Percentiles rank a stretch among this genome's conserved stretches.
Evolutionary conservation across 23 red algal genomes (phyloP).

Genomic region (Gracilaria domingensis): DNA sequence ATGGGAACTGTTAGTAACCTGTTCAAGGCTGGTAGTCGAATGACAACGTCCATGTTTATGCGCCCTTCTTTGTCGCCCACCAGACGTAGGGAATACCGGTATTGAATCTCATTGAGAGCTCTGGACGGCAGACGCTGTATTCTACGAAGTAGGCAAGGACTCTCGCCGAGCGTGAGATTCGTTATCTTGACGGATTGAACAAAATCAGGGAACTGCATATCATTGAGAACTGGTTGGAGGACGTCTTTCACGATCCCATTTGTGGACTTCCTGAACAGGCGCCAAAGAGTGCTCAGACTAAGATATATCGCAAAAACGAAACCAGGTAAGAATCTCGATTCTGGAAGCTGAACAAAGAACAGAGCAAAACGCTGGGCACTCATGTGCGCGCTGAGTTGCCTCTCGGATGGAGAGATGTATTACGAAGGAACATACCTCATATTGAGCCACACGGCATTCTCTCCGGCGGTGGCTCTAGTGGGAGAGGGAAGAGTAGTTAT

Average conservation of each 20-base stretch:
- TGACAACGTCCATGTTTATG: slow-evolving; percentile 45
- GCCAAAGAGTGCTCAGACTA: slow-evolving; percentile 65
- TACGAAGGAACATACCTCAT: slow-evolving; percentile 51
- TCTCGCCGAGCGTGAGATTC: slow-evolving; percentile 48
- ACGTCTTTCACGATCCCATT: slow-evolving; percentile 30
- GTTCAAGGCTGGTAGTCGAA: slow-evolving; percentile 2
- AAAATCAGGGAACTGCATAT: slow-evolving; percentile 45
- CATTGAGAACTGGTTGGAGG: slow-evolving; percentile 68
- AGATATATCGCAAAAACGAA: background rate
- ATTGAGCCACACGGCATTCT: slow-evolving; percentile 57
- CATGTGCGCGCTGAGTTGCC: background rate
- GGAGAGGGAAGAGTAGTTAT: slow-evolving; percentile 20
- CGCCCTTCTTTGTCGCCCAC: slow-evolving; percentile 46
- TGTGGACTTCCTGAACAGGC: slow-evolving; percentile 69
- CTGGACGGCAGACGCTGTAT: slow-evolving; percentile 70
- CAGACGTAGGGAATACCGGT: slow-evolving; percentile 36
- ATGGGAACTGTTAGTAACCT: slow-evolving; percentile 31
- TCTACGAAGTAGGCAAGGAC: slow-evolving; percentile 53
- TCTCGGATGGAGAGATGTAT: background rate
- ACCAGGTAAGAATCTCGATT: background rate
- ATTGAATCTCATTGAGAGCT: slow-evolving; percentile 67
- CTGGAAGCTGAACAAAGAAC: background rate
- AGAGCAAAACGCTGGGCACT: background rate
- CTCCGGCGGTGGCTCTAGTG: slow-evolving; percentile 25
- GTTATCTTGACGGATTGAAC: slow-evolving; percentile 54